Evolutionary conservation across 2,329 filamentous ascomycete species (phyloP).

Genomic region (Colletotrichum simmondsii): DNA sequence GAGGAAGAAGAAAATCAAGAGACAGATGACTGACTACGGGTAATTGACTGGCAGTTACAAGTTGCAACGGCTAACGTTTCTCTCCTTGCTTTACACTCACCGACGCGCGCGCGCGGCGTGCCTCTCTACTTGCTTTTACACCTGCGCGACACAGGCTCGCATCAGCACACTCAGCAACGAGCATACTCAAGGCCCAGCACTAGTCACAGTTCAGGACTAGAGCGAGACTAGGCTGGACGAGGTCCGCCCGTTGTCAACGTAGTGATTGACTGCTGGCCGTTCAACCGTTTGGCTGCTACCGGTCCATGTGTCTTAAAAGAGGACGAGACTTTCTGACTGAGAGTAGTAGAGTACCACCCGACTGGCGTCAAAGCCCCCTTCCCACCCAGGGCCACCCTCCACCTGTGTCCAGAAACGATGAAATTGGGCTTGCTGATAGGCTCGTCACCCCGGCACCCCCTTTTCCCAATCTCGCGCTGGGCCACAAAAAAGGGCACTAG

Average conservation of each 20-base stretch:
- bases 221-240: neutral
- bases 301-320: neutral
- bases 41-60: neutral
- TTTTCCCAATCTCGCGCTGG: constrained; percentile 34
- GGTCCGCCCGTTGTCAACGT: constrained; percentile 25
- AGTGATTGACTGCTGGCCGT: constrained; percentile 19
- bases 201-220: constrained; percentile 1
- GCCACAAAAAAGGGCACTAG: neutral
- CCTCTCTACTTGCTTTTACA: constrained; percentile 20
- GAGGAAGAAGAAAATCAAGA: neutral
- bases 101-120: constrained; percentile 12
- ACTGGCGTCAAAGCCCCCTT: constrained; percentile 2
- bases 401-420: constrained; percentile 21
- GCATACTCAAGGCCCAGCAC: neutral
- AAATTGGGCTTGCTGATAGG: constrained; percentile 31
- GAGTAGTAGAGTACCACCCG: neutral
- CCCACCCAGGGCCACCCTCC: neutral
- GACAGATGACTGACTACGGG: neutral
- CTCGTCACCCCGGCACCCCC: constrained; percentile 21
- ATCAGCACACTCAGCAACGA: neutral
- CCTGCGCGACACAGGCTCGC: neutral
- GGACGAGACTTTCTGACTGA: neutral
- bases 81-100: constrained; percentile 6
- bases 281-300: constrained; percentile 16
- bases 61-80: neutral